Percentiles rank a stretch among this genome's conserved stretches.
These are phyloP conservation scores for Curvularia sp. DNA, from an alignment of 2,329 filamentous ascomycete genomes.

Conservation along the genomic window DNA sequence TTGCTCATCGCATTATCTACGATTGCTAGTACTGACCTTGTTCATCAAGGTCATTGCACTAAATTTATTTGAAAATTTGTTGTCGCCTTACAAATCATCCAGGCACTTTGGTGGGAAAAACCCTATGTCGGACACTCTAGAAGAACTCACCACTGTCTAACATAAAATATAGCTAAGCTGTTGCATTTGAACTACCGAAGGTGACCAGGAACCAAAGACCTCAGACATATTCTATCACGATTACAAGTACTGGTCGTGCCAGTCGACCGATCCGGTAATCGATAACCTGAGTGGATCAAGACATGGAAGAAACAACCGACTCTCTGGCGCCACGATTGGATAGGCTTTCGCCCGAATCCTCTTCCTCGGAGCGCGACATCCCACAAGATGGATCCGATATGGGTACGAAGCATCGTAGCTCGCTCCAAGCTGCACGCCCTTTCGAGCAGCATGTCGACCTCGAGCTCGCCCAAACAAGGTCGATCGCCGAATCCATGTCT, in stretches of 20 bases:
- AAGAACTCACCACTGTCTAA: no score
- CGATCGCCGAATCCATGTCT: slow-evolving; percentile 33
- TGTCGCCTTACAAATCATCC: no score
- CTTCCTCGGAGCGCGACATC: not conserved
- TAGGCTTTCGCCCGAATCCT: not conserved
- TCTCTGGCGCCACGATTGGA: not conserved
- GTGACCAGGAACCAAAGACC: not conserved
- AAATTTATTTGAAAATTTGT: no score
- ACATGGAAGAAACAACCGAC: not conserved
- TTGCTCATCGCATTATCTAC: no score
- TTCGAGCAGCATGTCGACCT: slow-evolving; percentile 10
- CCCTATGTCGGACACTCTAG: no score
- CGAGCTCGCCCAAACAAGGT: slow-evolving; percentile 31
- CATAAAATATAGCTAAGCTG: no score
- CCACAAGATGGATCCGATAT: not conserved
- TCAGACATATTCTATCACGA: not conserved
- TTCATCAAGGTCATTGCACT: no score
- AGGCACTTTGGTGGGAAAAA: no score
- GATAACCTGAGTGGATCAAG: not conserved
- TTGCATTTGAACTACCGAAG: not conserved
- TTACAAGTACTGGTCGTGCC: not conserved
- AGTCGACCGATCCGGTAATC: not conserved
- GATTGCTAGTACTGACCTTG: no score
- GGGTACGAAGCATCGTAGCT: not conserved
- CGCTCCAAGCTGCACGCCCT: not conserved